phyloP scores from a whole-genome alignment of 768 basidiomycete species.

The Nidularia sp. region DNA sequence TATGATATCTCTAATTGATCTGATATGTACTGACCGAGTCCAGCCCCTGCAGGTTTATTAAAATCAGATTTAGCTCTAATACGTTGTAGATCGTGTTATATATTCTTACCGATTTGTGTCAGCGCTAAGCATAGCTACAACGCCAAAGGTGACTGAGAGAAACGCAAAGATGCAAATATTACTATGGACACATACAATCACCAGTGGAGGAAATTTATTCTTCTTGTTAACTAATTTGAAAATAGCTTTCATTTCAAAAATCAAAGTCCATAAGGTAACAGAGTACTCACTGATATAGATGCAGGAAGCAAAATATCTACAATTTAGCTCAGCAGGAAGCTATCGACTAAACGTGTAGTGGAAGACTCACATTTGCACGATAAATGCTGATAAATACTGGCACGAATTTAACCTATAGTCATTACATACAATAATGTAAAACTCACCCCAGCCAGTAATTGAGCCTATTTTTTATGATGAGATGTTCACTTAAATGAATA shows the following conservation, averaged over 20 bases:
- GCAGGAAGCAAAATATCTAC: conserved; percentile 14
- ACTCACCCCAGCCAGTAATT: background rate
- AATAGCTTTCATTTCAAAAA: background rate
- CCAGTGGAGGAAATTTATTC: background rate
- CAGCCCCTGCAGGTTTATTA: background rate
- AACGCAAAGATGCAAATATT: background rate
- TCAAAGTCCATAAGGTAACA: background rate
- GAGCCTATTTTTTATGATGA: background rate
- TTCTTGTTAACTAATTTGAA: conserved; percentile 9
- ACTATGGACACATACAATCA: background rate
- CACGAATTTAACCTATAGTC: background rate
- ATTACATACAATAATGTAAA: background rate
- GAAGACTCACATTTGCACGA: conserved; percentile 12
- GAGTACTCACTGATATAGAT: conserved; percentile 3
- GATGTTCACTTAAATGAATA: background rate
- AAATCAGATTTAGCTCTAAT: too few relatives aligned
- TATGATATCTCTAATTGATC: background rate
- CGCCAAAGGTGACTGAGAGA: background rate
- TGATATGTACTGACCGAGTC: background rate
- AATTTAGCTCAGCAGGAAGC: background rate
- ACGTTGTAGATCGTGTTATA: background rate
- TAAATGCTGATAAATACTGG: conserved; percentile 13
- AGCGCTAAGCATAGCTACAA: background rate
- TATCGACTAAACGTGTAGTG: background rate
- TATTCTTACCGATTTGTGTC: background rate